Conservation (phyloP, 2,329 filamentous ascomycete species). For the Nannizziopsis barbatae region DNA sequence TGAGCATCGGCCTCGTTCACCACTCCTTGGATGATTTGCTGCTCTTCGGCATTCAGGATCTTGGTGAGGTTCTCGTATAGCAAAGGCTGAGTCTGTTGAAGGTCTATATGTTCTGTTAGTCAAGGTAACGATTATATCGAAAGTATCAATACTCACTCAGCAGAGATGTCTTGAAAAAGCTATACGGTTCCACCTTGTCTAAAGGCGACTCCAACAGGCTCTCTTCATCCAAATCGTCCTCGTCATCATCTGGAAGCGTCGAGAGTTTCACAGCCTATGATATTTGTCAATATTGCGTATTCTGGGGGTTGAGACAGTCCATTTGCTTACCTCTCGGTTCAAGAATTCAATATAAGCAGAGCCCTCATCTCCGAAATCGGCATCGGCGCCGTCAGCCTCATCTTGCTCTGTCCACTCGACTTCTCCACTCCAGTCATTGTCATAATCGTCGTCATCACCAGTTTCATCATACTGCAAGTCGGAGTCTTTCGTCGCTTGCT, state of each 20-base stretch:
- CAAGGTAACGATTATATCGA: not conserved
- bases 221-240: conserved; percentile 86
- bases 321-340: conserved; percentile 62
- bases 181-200: conserved; percentile 90
- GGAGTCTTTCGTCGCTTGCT: conserved; percentile 82
- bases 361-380: conserved; percentile 75
- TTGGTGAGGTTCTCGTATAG: conserved; percentile 73
- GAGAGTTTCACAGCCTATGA: conserved; percentile 69
- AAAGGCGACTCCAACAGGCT: conserved; percentile 85
- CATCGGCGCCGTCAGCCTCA: conserved; percentile 49
- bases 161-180: conserved; percentile 71
- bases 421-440: conserved; percentile 71
- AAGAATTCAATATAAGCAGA: conserved; percentile 92
- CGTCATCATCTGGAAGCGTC: conserved; percentile 60
- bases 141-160: conserved; percentile 52
- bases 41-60: conserved; percentile 68
- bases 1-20: conserved; percentile 58
- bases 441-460: conserved; percentile 59
- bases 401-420: conserved; percentile 57
- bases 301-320: not conserved
- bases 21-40: conserved; percentile 66
- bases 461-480: conserved; percentile 70
- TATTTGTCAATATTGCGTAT: conserved; percentile 13
- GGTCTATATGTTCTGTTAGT: conserved; percentile 41
- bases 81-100: conserved; percentile 83